Evolutionary conservation across 176 grass and related monocot genomes (phyloP), one percentile per base, ranked within the genome.

Genomic region (Rhynchospora pubera): DNA sequence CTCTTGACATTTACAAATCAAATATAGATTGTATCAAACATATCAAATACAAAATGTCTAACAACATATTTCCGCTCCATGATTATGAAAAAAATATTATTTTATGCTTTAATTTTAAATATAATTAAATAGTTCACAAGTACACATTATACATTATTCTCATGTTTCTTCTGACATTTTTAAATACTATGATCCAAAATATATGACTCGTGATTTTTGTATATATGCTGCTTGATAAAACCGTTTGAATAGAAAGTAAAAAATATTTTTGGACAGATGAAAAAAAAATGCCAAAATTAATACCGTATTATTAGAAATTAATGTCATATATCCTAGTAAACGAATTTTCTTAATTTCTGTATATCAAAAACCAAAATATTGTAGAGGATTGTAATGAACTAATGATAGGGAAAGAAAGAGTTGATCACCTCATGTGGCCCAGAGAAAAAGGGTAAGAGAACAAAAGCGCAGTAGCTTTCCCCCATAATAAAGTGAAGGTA

Each of bases 391-490:
- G 79, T 8, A 51, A 21, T n/a, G n/a, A n/a, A n/a, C n/a, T n/a
- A n/a, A n/a, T 66, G 61, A 50, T 52, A 65, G 26, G 21, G 9
- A 79, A 43, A 6, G 57, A 22, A 47, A 82, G 46, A 32, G 50
- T 77, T 74, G 4, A 45, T 77, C 71, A 23, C 34, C 11, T 42
- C 60, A 53, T 58, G 24, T 56, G 48, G 51, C 42, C 64, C 65
- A 44, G 26, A 24, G 43, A 3, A 78, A 39, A 65, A 65, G 66
- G 69, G 56, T 28, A 84, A 79, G 74, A 85, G 77, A 78, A 79
- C 61, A 79, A 85, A 85, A 85, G 62, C 15, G 46, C 15, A 80
- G 74, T 85, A 79, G 57, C 75, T 79, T 85, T 85, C 73, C 66
- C 79, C 45, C 84, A 67, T 57, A 79, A 53, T 52, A 85, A 85